These are phyloP conservation scores for Hygrophorus russula DNA, from an alignment of 768 basidiomycete species.

Conservation along the genomic window DNA sequence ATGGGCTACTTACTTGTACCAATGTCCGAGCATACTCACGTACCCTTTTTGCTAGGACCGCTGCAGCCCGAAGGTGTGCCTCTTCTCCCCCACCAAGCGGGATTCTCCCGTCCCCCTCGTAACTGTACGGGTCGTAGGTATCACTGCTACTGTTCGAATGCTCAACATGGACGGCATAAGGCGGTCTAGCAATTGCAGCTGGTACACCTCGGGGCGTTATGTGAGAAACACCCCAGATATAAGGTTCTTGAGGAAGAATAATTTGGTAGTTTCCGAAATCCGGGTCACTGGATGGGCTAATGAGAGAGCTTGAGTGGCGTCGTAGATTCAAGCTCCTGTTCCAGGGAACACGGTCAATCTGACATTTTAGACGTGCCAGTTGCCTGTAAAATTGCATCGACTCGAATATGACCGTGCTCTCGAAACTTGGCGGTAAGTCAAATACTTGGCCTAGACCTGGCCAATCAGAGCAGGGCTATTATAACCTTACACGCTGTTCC, in stretches of 20 bases:
- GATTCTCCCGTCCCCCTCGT: constrained; percentile 26
- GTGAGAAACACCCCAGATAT: constrained; percentile 51
- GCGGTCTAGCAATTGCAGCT: constrained; percentile 37
- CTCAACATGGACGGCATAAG: constrained; percentile 30
- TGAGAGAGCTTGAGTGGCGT: no score
- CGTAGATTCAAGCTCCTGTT: no score
- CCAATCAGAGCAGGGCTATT: no score
- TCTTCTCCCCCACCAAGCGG: constrained; percentile 45
- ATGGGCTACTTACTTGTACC: constrained; percentile 31
- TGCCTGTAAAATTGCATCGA: no score
- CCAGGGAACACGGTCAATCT: no score
- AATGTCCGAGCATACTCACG: constrained; percentile 42
- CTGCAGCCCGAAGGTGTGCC: constrained; percentile 37
- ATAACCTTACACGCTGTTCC: no score
- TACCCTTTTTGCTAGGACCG: constrained; percentile 43
- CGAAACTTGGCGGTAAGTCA: no score
- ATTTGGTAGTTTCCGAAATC: constrained; percentile 45
- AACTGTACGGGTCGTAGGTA: neutral
- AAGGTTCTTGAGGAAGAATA: constrained; percentile 57
- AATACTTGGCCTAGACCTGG: no score
- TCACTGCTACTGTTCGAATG: constrained; percentile 8
- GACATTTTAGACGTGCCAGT: no score
- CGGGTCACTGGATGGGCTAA: no score
- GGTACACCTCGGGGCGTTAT: constrained; percentile 51
- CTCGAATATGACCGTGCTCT: no score